Evolutionary conservation across 495 filamentous ascomycete species (phyloP).

Genomic region (Aspergillus baeticus): DNA sequence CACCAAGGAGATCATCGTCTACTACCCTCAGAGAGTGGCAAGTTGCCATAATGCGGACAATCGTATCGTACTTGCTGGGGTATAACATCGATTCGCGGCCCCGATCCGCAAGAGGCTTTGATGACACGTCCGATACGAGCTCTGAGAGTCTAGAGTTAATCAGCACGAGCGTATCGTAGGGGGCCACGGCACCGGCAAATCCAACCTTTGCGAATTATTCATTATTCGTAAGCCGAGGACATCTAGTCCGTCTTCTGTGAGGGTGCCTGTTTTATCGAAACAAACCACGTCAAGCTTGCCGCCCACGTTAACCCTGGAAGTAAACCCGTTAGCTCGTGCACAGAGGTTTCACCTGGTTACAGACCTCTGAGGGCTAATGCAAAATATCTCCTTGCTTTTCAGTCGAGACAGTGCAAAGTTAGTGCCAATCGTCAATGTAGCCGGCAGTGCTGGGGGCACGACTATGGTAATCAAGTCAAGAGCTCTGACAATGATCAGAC

Average conservation of each 20-base stretch:
- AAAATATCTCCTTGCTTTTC: conserved; percentile 87
- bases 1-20: conserved; percentile 85
- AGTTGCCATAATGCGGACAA: conserved; percentile 93
- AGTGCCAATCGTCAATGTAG: conserved; percentile 92
- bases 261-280: conserved; percentile 97
- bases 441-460: conserved; percentile 94
- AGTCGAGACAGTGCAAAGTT: conserved; percentile 90
- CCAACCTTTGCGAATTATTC: conserved; percentile 53
- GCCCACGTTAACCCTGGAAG: conserved; percentile 80
- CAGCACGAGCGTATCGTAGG: conserved; percentile 16
- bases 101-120: conserved; percentile 54
- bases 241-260: conserved; percentile 96
- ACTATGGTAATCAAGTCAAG: conserved; percentile 97
- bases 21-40: conserved; percentile 89
- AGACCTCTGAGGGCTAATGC: conserved; percentile 88
- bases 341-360: background rate
- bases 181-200: background rate
- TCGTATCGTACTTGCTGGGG: conserved; percentile 66
- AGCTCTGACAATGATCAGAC: conserved; percentile 85
- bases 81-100: too few relatives aligned
- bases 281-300: conserved; percentile 95
- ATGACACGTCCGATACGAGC: conserved; percentile 51
- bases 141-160: conserved; percentile 54
- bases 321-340: too few relatives aligned
- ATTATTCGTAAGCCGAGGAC: conserved; percentile 85